Base-by-base conservation (phyloP, 352 stramenopile genomes). In the Pelagophyceae sp. region DNA sequence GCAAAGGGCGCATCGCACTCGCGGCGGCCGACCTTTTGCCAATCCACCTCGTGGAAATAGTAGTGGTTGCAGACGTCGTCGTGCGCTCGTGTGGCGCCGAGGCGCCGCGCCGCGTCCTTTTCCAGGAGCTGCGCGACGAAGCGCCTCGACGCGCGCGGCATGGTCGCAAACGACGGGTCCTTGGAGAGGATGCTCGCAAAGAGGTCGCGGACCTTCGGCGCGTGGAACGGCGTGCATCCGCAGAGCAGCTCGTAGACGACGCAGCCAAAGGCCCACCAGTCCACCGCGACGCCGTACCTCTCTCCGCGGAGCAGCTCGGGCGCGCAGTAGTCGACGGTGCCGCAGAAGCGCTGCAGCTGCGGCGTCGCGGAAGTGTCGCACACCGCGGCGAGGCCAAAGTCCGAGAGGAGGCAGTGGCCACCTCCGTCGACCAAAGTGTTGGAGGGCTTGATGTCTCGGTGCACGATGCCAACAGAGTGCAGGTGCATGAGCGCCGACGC, bases 241-340 rank as follows among this genome's bases (percentile, higher is more conserved):
- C 95, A 90, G 63, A 96, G 80, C 92, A 97, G 96, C 82, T 98
- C 93, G 83, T 96, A 98, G 81, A 97, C 96, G 32, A 98, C 85
- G 20, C 97, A 87, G 63, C 94, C 94, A 60, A 96, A 91, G 0
- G 94, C 93, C 94, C 94, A 98, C 84, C 96, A 96, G 84, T 98
- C 94, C n/a, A 97, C 93, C 58, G 90, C 92, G 79, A 93, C 93
- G 82, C 94, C 93, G 86, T 98, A 79, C 11, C 45, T 64, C 6
- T 32, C 40, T 60, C 82, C 82, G 20, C 84, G 81, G 80, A 97
- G 94, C 29, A 96, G 87, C 82, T 98, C 93, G 70, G 89, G 87
- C 77, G 89, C 84, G 72, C 89, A 38, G 91, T 93, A 87, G 90
- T 97, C 83, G 89, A 90, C 93, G 33, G 94, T 98, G 58, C 95